Base-by-base conservation (phyloP, 202 grass and related monocot species). In the Zizania palustris region DNA sequence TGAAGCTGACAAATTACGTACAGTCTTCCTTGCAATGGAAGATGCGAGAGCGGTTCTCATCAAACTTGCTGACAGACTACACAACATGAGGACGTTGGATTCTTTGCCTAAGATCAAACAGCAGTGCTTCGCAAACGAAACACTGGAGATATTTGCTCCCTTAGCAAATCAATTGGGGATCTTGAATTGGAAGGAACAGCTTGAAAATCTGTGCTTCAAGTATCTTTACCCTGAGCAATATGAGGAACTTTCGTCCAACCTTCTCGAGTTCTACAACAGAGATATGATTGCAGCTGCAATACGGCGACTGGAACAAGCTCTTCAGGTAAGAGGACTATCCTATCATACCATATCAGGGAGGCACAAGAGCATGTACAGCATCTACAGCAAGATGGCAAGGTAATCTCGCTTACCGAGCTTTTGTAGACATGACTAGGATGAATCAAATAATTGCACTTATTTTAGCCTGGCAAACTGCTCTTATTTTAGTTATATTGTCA, bases 331-430 rank as follows among this genome's bases (percentile, higher is more conserved):
- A 79, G 83, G 80, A 56, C 35, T 97, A 73, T 74, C 45, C 56
- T 93, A 77, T 86, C 88, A 88, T 74, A 76, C 69, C 19, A 65
- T 97, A 69, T 88, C 82, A 14, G 90, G 93, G 43, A 85, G 90
- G 45, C 73, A 86, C 77, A 97, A 97, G 71, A 90, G 90, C 80
- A 80, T 93, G 33, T 93, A 85, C 76, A 90, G 93, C 49, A 93
- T 97, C 45, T 86, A 97, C 74, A 88, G 77, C 74, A 97, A 97
- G 72, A 97, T 97, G 93, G 21, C 63, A 86, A 93, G 90, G 90
- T 92, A 90, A 79, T 65, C 15, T 54, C 0, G 18, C 45, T 6
- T 50, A 39, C n/a, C 11, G 9, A 50, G 50, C 46, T 71, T n/a
- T 65, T 28, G 2, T 57, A 45, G 58, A 18, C 50, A n/a, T 44